Evolutionary conservation across 1,139 yeast genomes (phyloP), one percentile per base, ranked within the genome.

Genomic region (Sugiyamaella castrensis): DNA sequence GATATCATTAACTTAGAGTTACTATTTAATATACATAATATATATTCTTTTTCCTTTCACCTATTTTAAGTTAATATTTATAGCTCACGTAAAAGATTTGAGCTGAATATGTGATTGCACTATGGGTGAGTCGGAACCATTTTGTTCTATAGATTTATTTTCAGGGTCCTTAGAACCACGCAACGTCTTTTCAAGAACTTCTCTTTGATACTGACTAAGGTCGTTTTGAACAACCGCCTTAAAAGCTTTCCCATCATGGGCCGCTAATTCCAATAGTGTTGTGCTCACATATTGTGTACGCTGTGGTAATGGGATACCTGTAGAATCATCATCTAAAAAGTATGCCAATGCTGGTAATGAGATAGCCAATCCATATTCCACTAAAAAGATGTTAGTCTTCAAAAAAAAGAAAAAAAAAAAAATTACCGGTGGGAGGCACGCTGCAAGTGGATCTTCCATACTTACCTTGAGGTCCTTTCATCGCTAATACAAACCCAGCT

Each of bases 201-300:
- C 54, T 27, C 58, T 50, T 48, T 65, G 68, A 48, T 56, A 51
- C 27, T 51, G 58, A 8, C 60, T 50, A 45, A 68, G 51, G 1
- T 62, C 65, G 13, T 46, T 46, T 40, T 61, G 63, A 8, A 84
- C 75, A 4, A 77, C 78, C 0, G 54, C 51, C 57, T 84, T 84
- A 69, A 87, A 87, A 5, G 74, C 66, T 2, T 67, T 69, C 0
- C 84, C 73, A 53, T 76, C 73, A 47, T 73, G 65, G 11, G 71
- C 69, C 9, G 84, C 76, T 50, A 86, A 68, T 27, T 72, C 73
- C 24, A 83, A 51, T 37, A 85, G 58, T 58, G 80, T 78, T 8
- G 72, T 74, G 52, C 76, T 81, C 31, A 77, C 69, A 52, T 81
- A 82, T 35, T 55, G 63, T 46, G 61, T 67, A 51, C 64, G 71